Conservation (phyloP, 169 alveolate species). For the Hepatocystis sp. region DNA sequence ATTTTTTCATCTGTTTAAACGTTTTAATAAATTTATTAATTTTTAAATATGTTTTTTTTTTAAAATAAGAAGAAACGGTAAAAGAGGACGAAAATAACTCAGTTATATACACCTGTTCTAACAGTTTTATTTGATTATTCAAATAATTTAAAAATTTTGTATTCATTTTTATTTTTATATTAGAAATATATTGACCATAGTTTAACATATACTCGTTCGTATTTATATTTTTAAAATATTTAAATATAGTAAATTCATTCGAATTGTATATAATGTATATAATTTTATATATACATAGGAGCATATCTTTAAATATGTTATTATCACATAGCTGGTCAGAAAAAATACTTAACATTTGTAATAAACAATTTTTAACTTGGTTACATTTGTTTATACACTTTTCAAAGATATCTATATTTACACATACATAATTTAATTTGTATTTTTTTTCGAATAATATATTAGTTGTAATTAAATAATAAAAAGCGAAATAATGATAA, state of each 20-base stretch:
- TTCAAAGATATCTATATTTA: slow-evolving; percentile 25
- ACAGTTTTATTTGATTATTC: slow-evolving; percentile 10
- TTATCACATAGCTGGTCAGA: slow-evolving; percentile 3
- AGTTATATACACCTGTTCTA: too few relatives aligned
- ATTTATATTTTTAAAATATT: slow-evolving; percentile 28
- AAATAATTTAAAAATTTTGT: slow-evolving; percentile 15
- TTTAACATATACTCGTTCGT: slow-evolving; percentile 7
- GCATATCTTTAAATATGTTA: slow-evolving; percentile 9
- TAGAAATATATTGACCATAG: neutral
- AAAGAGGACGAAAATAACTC: too few relatives aligned
- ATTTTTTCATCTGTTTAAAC: slow-evolving; percentile 4
- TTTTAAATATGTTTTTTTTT: slow-evolving; percentile 6
- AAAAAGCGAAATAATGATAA: slow-evolving; percentile 36
- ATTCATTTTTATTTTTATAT: slow-evolving; percentile 27
- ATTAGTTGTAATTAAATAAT: slow-evolving; percentile 8
- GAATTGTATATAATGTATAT: slow-evolving; percentile 40
- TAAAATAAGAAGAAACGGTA: slow-evolving; percentile 47
- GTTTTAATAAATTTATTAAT: slow-evolving; percentile 5
- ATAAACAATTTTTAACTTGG: slow-evolving; percentile 13
- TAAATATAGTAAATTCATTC: slow-evolving; percentile 48
- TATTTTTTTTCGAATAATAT: slow-evolving; percentile 32
- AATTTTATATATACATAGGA: slow-evolving; percentile 36
- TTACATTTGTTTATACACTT: slow-evolving; percentile 24
- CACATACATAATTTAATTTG: slow-evolving; percentile 10
- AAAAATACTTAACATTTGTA: slow-evolving; percentile 40